Evolutionary conservation across 106 monocot genomes (phyloP), one percentile per base, ranked within the genome.

Genomic region (Phalaenopsis equestris): DNA sequence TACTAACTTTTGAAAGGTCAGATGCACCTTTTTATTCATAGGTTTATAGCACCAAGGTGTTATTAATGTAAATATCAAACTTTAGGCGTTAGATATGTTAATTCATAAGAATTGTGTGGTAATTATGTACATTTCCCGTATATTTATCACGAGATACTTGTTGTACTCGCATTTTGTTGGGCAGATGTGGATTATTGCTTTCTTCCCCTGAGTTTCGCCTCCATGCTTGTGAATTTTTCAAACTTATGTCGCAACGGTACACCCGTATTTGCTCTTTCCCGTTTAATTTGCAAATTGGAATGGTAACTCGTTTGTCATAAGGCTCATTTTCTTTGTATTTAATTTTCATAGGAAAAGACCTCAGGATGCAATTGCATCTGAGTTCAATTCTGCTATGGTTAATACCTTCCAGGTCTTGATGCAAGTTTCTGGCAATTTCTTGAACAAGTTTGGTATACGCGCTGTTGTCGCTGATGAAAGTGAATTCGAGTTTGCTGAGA

Each of bases 141-240:
- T 30, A 30, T 30, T 30, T 30, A 30, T 30, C 30, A 30, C 30
- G 30, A 30, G 30, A 30, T 30, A 30, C 30, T 30, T 30, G 30
- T 30, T 72, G 10, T 72, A 42, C 21, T 4, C 18, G 11, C 19
- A 15, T 61, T 89, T 84, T 41, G 43, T 73, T 74, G 46, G 43
- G 83, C 88, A 99, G 99, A 82, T 99, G 99, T 73, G 91, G 93
- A 0, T 93, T 93, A 48, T 89, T 99, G 80, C 87, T 99, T 78
- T 86, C 91, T 24, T 95, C 93, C 21, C 74, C 80, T 82, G 99
- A 93, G 39, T 99, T 99, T 80, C 95, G 99, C 41, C 87, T 93
- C 75, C 95, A 99, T 91, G 95, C 93, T 79, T 91, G 93, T 77
- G 99, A 93, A 58, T 95, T 99, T 76, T 95, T 99, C 72, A 95